Evolutionary conservation across 2,329 filamentous ascomycete genomes (phyloP).

Genomic region (Colletotrichum echinochloae): DNA sequence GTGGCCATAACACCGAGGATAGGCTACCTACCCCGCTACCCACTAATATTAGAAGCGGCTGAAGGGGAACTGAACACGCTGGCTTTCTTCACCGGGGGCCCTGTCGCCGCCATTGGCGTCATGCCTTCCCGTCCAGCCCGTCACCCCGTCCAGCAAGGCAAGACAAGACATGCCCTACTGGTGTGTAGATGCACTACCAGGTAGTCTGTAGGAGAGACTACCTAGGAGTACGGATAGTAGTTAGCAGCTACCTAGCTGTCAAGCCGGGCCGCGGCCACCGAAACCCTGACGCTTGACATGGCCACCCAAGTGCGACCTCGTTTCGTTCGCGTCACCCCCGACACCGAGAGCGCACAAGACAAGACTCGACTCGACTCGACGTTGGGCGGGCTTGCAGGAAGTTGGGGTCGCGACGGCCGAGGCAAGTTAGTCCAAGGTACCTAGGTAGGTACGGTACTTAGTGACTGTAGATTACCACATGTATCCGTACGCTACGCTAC

Average conservation of each 20-base stretch:
- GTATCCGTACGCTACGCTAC: background rate
- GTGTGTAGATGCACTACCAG: too few species aligned
- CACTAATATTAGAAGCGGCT: slow-evolving; percentile 9
- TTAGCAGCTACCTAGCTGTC: too few species aligned
- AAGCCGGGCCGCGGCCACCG: background rate
- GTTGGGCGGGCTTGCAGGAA: background rate
- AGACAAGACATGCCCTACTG: background rate
- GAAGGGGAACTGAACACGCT: slow-evolving; percentile 18
- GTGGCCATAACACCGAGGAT: background rate
- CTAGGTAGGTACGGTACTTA: too few species aligned
- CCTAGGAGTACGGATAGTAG: too few species aligned
- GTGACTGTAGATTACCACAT: too few species aligned
- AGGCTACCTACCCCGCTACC: background rate
- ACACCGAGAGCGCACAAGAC: slow-evolving; percentile 12
- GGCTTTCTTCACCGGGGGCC: background rate
- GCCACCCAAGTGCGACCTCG: background rate
- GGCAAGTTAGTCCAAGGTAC: too few species aligned
- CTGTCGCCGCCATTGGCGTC: background rate
- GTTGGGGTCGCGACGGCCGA: background rate
- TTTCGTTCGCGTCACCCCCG: slow-evolving; percentile 1
- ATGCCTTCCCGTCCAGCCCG: background rate
- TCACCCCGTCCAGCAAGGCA: too few species aligned
- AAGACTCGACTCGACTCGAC: too few species aligned
- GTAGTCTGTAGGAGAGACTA: too few species aligned
- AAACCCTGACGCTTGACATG: slow-evolving; percentile 13